A percentile compares a stretch with the other conserved stretches of the same genome.
These are phyloP conservation scores for Coemansia sp. DNA, from an alignment of 192 early-diverging fungal genomes.

Conservation along the genomic window DNA sequence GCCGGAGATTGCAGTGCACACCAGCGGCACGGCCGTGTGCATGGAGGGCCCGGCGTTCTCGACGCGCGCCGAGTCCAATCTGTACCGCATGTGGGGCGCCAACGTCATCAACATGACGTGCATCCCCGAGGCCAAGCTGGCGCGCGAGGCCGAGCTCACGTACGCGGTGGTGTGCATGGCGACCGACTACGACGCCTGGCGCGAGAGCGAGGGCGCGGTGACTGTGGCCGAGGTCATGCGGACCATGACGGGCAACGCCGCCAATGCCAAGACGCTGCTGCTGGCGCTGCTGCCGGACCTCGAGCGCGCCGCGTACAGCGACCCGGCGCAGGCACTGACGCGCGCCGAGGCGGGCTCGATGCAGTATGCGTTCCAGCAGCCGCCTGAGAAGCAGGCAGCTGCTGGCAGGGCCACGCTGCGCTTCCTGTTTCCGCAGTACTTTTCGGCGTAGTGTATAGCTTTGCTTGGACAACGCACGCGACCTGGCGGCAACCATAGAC, in stretches of 20 bases:
- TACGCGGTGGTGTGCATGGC: constrained; percentile 99
- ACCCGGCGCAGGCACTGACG: constrained; percentile 52
- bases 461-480: too few relatives aligned
- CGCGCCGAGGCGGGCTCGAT: constrained; percentile 72
- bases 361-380: constrained; percentile 82
- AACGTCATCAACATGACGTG: constrained; percentile 98
- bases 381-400: constrained; percentile 63
- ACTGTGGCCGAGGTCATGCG: constrained; percentile 80
- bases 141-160: constrained; percentile 95
- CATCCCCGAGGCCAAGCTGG: constrained; percentile 94
- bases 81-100: constrained; percentile 92
- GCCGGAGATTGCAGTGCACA: constrained; percentile 57
- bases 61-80: constrained; percentile 92
- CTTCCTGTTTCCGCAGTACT: constrained; percentile 81
- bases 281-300: constrained; percentile 73
- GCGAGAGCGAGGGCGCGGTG: constrained; percentile 74
- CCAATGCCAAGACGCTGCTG: constrained; percentile 78
- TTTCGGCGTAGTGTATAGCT: constrained; percentile 11
- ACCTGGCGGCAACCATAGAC: too few relatives aligned
- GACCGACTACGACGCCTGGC: constrained; percentile 97
- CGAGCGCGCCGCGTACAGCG: constrained; percentile 55
- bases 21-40: constrained; percentile 82
- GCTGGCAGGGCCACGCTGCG: constrained; percentile 73
- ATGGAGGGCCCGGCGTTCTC: constrained; percentile 99
- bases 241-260: constrained; percentile 80